phyloP scores from a whole-genome alignment of 331 rosid species.

The Pyrus hybrid region DNA sequence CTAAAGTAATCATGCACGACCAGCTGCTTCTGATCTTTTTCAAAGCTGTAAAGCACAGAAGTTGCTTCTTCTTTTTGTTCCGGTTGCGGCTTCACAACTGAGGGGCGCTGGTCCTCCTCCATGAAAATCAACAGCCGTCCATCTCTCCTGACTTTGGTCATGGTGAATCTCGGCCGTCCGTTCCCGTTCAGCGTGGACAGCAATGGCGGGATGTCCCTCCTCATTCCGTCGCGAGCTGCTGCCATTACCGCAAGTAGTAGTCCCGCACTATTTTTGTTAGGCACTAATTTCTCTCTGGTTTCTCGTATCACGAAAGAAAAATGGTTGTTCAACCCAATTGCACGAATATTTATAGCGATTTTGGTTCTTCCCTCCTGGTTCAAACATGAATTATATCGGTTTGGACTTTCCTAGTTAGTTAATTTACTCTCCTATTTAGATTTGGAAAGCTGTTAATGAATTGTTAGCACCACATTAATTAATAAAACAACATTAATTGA shows the following conservation, averaged over 20 bases:
- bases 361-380: background rate
- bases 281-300: too few relatives aligned
- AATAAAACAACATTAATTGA: too few relatives aligned
- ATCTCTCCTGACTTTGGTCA: background rate
- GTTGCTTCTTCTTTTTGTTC: background rate
- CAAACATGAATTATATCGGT: background rate
- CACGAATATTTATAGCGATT: too few relatives aligned
- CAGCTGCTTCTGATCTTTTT: background rate
- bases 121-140: background rate
- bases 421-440: background rate
- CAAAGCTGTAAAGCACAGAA: background rate
- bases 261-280: background rate
- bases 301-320: too few relatives aligned
- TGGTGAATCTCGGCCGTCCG: constrained; percentile 8
- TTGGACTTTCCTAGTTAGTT: background rate
- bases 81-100: background rate
- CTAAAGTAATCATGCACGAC: background rate
- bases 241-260: background rate
- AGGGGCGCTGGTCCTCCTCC: background rate
- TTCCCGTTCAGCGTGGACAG: background rate
- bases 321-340: too few relatives aligned
- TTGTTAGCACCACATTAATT: background rate
- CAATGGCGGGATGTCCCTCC: background rate
- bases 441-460: background rate
- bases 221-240: background rate